A percentile compares a stretch with the other conserved stretches of the same genome.
These are phyloP conservation scores for Cutaneotrichosporon cyanovorans DNA, from an alignment of 1,284 basidiomycete species.

Conservation along the genomic window DNA sequence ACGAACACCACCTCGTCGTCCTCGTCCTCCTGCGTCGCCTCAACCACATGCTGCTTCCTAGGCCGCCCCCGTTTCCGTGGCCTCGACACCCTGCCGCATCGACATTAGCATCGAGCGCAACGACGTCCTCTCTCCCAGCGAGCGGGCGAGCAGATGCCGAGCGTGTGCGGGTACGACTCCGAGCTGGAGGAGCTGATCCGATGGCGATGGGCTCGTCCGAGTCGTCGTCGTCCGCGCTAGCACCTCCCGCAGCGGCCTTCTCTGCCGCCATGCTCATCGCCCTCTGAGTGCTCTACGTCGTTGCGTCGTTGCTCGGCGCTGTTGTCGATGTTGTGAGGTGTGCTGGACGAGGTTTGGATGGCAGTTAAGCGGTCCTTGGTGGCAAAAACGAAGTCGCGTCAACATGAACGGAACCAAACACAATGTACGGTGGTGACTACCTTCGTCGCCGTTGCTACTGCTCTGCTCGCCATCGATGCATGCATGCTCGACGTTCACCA, in stretches of 20 bases:
- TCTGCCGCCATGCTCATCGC: too few species aligned
- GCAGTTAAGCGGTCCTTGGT: neutral
- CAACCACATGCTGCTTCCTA: neutral
- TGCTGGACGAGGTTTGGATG: neutral
- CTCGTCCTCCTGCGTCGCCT: constrained; percentile 2
- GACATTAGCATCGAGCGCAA: too few species aligned
- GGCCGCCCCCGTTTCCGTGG: constrained; percentile 1
- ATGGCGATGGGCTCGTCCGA: constrained; percentile 21
- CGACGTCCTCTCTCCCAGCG: too few species aligned
- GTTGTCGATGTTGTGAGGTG: neutral
- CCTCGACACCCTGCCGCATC: neutral
- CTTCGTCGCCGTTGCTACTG: too few species aligned
- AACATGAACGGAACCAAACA: neutral
- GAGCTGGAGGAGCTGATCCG: constrained; percentile 2
- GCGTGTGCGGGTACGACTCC: neutral
- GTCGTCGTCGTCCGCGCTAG: constrained; percentile 4
- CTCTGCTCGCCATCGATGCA: too few species aligned
- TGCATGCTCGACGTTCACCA: too few species aligned
- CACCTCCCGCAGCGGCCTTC: too few species aligned
- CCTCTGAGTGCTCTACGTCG: neutral
- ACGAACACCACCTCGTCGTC: constrained; percentile 17
- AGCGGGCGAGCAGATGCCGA: neutral
- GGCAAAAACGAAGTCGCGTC: neutral
- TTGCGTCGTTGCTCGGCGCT: neutral
- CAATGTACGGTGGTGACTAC: too few species aligned